phyloP scores from a whole-genome alignment of 805 yeast genomes.

The Ogataea nitratoaversa region DNA sequence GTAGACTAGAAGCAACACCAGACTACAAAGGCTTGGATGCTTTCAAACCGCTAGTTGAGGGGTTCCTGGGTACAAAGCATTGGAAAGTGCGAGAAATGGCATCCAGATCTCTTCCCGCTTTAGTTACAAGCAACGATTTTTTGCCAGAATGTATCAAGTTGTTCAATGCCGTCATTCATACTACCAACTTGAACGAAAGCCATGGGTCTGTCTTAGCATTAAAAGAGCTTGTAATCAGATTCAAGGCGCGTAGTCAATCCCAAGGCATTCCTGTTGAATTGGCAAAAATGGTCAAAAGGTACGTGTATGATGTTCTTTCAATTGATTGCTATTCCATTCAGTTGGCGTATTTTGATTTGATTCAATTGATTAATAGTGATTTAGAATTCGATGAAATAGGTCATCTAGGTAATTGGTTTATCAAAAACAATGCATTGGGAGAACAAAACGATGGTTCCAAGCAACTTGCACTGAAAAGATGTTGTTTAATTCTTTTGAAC shows the following conservation, averaged over 20 bases:
- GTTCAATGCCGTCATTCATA: conserved; percentile 4
- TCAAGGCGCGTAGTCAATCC: conserved; percentile 23
- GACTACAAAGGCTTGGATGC: conserved; percentile 47
- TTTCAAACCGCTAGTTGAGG: conserved; percentile 45
- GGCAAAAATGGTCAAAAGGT: conserved; percentile 27
- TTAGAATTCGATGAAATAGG: conserved; percentile 10
- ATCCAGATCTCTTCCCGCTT: conserved; percentile 59
- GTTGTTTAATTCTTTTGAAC: conserved; percentile 29
- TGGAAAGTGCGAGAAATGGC: conserved; percentile 93
- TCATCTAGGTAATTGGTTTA: conserved; percentile 34
- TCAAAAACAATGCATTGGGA: conserved; percentile 26
- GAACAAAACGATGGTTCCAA: conserved; percentile 42
- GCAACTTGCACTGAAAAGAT: conserved; percentile 40
- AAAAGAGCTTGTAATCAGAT: conserved; percentile 29
- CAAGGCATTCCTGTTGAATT: conserved; percentile 15
- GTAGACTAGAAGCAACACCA: conserved; percentile 61
- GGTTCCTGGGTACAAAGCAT: conserved; percentile 45
- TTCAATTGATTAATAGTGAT: neutral
- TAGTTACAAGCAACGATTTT: conserved; percentile 34
- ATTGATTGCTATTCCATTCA: conserved; percentile 19
- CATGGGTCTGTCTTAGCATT: conserved; percentile 62
- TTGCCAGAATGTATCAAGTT: conserved; percentile 24
- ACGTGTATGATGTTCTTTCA: conserved; percentile 15
- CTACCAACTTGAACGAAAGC: conserved; percentile 34
- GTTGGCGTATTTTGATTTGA: conserved; percentile 20